phyloP scores from a whole-genome alignment of 164 flowering plant species.

The Chimonanthus praecox region DNA sequence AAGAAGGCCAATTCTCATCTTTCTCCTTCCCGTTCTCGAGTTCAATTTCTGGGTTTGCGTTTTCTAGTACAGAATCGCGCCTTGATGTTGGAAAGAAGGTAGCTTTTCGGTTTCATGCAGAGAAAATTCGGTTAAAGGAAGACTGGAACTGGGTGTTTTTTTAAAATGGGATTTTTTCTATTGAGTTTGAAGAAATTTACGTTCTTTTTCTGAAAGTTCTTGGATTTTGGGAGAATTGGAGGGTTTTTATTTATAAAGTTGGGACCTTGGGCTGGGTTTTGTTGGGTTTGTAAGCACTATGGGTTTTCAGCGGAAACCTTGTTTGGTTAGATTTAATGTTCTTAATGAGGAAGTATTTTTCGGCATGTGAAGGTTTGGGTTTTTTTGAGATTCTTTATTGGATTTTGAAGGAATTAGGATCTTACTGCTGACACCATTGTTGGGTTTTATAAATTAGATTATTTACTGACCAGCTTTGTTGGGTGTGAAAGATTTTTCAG shows the following conservation, averaged over 20 bases:
- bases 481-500: neutral
- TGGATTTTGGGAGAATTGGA: constrained; percentile 3
- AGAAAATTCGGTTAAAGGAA: neutral
- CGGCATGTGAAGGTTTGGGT: no score
- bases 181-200: constrained; percentile 1
- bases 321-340: no score
- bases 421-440: constrained; percentile 3
- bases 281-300: neutral
- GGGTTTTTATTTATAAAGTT: no score
- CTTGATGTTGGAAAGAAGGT: no score
- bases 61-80: neutral
- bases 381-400: no score
- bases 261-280: neutral
- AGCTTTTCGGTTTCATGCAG: no score
- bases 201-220: constrained; percentile 12
- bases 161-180: no score
- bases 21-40: neutral
- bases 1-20: neutral
- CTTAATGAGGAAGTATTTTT: no score
- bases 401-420: neutral
- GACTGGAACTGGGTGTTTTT: neutral
- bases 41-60: constrained; percentile 3
- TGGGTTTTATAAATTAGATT: neutral
- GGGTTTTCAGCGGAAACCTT: no score
- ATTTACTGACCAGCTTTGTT: neutral